These are phyloP conservation scores for Candida ipomoeae DNA, from an alignment of 805 yeast genomes.

Conservation along the genomic window DNA sequence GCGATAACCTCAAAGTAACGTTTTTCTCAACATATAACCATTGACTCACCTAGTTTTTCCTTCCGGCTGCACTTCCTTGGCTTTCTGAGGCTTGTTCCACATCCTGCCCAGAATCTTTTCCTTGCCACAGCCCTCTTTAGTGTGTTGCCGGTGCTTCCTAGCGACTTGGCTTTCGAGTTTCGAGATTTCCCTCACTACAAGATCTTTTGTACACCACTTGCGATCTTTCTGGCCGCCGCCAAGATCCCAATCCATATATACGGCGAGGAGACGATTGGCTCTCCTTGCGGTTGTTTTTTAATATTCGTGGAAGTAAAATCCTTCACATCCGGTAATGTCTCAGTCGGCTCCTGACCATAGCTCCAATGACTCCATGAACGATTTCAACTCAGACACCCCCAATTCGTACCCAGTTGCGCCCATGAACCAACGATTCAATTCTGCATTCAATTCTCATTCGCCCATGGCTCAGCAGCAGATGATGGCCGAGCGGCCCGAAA, in stretches of 20 bases:
- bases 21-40: slow-evolving; percentile 1
- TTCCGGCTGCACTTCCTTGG: neutral
- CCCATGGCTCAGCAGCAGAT: neutral
- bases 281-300: neutral
- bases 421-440: neutral
- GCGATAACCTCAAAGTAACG: slow-evolving; percentile 3
- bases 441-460: neutral
- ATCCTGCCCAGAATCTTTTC: neutral
- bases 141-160: neutral
- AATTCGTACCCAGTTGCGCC: neutral
- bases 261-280: neutral
- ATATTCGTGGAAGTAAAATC: neutral
- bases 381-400: neutral
- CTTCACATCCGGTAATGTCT: neutral
- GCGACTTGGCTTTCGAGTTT: neutral
- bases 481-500: slow-evolving; percentile 1
- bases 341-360: neutral
- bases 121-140: neutral
- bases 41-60: neutral
- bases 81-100: neutral
- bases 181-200: neutral
- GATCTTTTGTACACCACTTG: neutral
- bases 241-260: neutral
- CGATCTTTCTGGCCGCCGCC: neutral
- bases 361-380: neutral